phyloP scores from a whole-genome alignment of 352 stramenopile species.

The Phytophthora cactorum region DNA sequence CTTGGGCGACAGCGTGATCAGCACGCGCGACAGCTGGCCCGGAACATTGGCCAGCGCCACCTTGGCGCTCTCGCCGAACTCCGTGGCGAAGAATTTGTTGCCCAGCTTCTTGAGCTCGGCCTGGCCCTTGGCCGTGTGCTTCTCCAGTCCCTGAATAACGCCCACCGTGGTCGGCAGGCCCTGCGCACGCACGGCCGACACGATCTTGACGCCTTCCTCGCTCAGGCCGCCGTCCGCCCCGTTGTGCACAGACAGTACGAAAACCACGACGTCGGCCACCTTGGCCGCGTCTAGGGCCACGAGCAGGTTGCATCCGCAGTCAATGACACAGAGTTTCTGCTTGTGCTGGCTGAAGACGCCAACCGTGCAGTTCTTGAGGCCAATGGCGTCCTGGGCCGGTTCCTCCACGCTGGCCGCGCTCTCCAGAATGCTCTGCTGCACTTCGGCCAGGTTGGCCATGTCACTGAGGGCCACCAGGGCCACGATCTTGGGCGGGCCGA shows the following conservation, averaged over 20 bases:
- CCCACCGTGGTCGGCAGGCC: constrained; percentile 90
- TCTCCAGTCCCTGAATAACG: constrained; percentile 86
- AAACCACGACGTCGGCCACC: constrained; percentile 86
- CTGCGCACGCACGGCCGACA: constrained; percentile 93
- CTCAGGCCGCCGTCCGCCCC: constrained; percentile 90
- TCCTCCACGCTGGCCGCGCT: constrained; percentile 65
- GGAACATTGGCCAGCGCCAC: constrained; percentile 79
- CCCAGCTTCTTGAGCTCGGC: constrained; percentile 85
- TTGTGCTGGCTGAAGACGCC: constrained; percentile 86
- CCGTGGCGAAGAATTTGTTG: constrained; percentile 89
- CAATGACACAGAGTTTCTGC: constrained; percentile 88
- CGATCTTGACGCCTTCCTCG: constrained; percentile 83
- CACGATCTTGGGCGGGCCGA: constrained; percentile 85
- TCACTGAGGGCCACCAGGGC: constrained; percentile 84
- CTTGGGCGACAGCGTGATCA: constrained; percentile 84
- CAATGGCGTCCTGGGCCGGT: constrained; percentile 43
- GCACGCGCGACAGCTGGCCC: constrained; percentile 77
- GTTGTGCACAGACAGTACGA: constrained; percentile 76
- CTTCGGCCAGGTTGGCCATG: constrained; percentile 60
- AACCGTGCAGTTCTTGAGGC: constrained; percentile 68
- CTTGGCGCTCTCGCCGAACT: constrained; percentile 90
- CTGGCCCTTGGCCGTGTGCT: constrained; percentile 70
- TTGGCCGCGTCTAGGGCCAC: constrained; percentile 86
- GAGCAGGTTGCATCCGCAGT: constrained; percentile 85
- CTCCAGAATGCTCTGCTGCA: constrained; percentile 75